Conservation (phyloP, 2,329 filamentous ascomycete species). For the Fragosphaeria purpurea region DNA sequence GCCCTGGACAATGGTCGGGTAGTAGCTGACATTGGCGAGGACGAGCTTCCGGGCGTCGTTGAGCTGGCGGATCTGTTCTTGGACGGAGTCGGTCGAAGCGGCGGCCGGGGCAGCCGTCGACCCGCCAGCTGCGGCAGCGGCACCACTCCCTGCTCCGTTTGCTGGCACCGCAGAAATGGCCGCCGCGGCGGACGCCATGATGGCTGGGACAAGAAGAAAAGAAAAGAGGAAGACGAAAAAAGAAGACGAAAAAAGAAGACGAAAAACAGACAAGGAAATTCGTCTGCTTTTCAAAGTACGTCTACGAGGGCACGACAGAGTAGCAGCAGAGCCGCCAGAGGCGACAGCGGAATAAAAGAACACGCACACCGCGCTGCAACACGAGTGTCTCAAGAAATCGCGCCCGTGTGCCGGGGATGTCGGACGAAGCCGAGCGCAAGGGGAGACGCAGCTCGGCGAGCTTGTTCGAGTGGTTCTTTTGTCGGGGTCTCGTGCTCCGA, state of each 20-base stretch:
- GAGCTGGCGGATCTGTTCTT: constrained; percentile 77
- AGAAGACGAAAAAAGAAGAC: not conserved
- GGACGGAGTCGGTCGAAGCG: constrained; percentile 34
- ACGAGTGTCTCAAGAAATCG: too few relatives aligned
- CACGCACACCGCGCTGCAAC: too few relatives aligned
- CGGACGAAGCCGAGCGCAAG: too few relatives aligned
- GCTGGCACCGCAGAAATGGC: not conserved
- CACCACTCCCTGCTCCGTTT: too few relatives aligned
- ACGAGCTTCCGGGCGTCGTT: constrained; percentile 85
- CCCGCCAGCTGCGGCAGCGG: not conserved
- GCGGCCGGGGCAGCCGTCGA: not conserved
- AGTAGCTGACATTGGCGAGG: constrained; percentile 76
- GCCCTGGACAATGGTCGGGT: constrained; percentile 82
- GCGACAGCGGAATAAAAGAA: too few relatives aligned
- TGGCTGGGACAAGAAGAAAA: not conserved
- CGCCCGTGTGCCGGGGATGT: too few relatives aligned
- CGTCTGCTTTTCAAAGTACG: not conserved
- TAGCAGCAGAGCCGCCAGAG: too few relatives aligned
- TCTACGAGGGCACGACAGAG: too few relatives aligned
- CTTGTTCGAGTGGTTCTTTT: too few relatives aligned
- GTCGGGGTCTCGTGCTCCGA: too few relatives aligned
- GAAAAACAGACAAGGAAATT: not conserved
- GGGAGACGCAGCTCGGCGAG: too few relatives aligned
- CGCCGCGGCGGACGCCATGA: constrained; percentile 3
- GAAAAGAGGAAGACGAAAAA: not conserved